These are phyloP conservation scores for Chlorella sorokiniana DNA, from an alignment of 139 green algal species.

Conservation along the genomic window DNA sequence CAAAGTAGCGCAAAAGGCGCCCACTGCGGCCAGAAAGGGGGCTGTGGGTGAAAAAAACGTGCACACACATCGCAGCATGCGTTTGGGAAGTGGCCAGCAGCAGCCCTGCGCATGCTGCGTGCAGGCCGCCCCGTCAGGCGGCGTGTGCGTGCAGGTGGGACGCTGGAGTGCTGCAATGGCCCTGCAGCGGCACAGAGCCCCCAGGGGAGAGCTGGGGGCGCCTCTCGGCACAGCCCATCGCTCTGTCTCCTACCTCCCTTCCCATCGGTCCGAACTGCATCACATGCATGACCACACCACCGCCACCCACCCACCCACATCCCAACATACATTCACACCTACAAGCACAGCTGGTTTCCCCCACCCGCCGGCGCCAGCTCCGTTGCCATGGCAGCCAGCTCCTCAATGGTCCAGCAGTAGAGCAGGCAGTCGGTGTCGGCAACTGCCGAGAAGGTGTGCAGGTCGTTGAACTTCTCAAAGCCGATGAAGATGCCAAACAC, in stretches of 20 bases:
- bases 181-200: too few relatives aligned
- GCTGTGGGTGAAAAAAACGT: too few relatives aligned
- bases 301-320: not conserved
- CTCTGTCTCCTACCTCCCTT: too few relatives aligned
- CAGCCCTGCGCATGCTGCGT: too few relatives aligned
- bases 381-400: constrained; percentile 31
- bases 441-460: not conserved
- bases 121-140: too few relatives aligned
- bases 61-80: not conserved
- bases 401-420: constrained; percentile 27
- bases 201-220: too few relatives aligned
- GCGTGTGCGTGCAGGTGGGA: too few relatives aligned
- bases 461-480: constrained; percentile 23
- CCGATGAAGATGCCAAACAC: constrained; percentile 35
- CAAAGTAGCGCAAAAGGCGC: constrained; percentile 37
- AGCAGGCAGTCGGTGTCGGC: constrained; percentile 41
- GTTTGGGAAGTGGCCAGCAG: not conserved
- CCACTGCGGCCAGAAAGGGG: not conserved
- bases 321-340: not conserved
- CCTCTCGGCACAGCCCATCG: too few relatives aligned
- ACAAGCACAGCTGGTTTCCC: not conserved
- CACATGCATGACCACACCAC: too few relatives aligned
- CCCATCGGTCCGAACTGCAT: too few relatives aligned
- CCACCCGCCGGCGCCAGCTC: constrained; percentile 13
- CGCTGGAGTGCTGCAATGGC: too few relatives aligned